Evolutionary conservation across 495 filamentous ascomycete species (phyloP), one percentile per base, ranked within the genome.

Genomic region (Recurvomyces mirabilis): DNA sequence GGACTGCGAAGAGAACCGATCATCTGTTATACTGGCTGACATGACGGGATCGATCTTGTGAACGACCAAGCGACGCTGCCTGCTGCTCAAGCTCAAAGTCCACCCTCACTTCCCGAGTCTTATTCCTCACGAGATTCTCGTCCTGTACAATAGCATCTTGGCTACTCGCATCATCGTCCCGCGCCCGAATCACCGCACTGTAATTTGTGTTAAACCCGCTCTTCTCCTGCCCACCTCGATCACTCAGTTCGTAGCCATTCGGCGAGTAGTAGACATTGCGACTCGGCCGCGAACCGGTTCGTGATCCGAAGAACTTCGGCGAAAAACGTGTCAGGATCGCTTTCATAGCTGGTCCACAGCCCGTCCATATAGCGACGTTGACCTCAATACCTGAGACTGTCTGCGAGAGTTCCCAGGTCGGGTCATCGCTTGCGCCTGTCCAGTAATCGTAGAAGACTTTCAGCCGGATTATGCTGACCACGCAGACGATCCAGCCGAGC

Each of bases 371-470:
- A 36, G 49, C 56, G 21, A 56, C 36, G 10, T 46, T 29, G 17
- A 42, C 45, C 39, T 59, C 56, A 15, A 53, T 51, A 28, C 51
- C 49, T 11, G 56, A 59, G 9, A 49, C 50, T 17, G 53, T 47
- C 28, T 49, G 13, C 14, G 41, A 41, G 22, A 55, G 41, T 34
- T 51, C 35, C 30, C 41, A 56, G n/a, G 45, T 39, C n/a, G 15
- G 51, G 42, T 59, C 53, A 3, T 11, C 26, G 15, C 49, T 41
- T n/a, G 28, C 20, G 7, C 46, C 42, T 15, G 32, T 30, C 38
- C 47, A 56, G 29, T 55, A 36, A 23, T 45, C 25, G 64, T 65
- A 55, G 46, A 49, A 59, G 18, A 56, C 37, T 18, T 54, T 54
- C n/a, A 54, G 41, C 7, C 54, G 53, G 12, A 41, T 41, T 24